A percentile compares a stretch with the other conserved stretches of the same genome.
Conservation (phyloP, 1,284 basidiomycete species). For the Apiotrichum domesticum region DNA sequence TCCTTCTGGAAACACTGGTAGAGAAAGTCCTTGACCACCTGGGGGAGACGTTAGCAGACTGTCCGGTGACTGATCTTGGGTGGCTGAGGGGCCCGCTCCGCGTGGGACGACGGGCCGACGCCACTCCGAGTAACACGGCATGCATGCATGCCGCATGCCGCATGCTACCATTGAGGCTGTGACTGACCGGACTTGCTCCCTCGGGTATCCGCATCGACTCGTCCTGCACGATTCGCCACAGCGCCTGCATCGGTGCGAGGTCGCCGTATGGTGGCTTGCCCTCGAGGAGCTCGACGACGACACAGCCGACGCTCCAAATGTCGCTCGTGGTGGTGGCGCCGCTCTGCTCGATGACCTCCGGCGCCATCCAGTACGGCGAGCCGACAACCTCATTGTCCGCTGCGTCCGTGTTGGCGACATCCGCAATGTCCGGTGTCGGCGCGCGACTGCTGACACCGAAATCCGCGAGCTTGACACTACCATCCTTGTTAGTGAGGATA, state of each 20-base stretch:
- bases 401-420: slow-evolving; percentile 8
- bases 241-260: slow-evolving; percentile 93
- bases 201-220: slow-evolving; percentile 94
- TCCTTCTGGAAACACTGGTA: slow-evolving; percentile 99
- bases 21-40: slow-evolving; percentile 91
- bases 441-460: slow-evolving; percentile 76
- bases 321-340: slow-evolving; percentile 95
- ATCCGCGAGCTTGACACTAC: slow-evolving; percentile 90
- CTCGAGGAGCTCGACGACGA: slow-evolving; percentile 92
- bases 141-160: neutral
- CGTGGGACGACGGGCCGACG: too few relatives aligned
- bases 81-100: too few relatives aligned
- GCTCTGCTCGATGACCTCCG: slow-evolving; percentile 94
- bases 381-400: slow-evolving; percentile 83
- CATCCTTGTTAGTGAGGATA: slow-evolving; percentile 96
- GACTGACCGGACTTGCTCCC: slow-evolving; percentile 63
- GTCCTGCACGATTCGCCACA: slow-evolving; percentile 96
- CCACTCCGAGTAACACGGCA: too few relatives aligned
- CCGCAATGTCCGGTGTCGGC: slow-evolving; percentile 17
- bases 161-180: neutral
- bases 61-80: too few relatives aligned
- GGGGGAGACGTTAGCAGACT: neutral
- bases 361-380: slow-evolving; percentile 99
- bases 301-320: slow-evolving; percentile 95
- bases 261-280: slow-evolving; percentile 94